A percentile compares a stretch with the other conserved stretches of the same genome.
These are phyloP conservation scores for Pluteus cervinus DNA, from an alignment of 768 basidiomycete genomes.

Conservation along the genomic window DNA sequence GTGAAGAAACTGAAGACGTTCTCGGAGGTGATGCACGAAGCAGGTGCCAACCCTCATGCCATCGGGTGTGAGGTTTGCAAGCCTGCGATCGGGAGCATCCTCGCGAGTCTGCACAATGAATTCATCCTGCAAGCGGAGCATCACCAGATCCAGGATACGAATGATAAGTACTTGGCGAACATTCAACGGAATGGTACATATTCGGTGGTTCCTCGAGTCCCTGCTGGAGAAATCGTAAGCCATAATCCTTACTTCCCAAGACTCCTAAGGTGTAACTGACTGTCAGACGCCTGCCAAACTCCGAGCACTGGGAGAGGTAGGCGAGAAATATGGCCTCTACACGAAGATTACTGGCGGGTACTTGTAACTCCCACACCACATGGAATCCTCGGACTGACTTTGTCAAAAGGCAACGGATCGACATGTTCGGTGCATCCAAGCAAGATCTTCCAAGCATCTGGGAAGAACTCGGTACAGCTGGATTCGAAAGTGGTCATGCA, in stretches of 20 bases:
- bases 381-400: too few relatives aligned
- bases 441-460: conserved; percentile 63
- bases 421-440: conserved; percentile 67
- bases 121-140: conserved; percentile 57
- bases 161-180: conserved; percentile 65
- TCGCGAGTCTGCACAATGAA: conserved; percentile 52
- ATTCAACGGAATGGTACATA: conserved; percentile 70
- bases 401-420: conserved; percentile 64
- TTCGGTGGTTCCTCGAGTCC: conserved; percentile 65
- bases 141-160: conserved; percentile 68
- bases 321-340: conserved; percentile 62
- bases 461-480: conserved; percentile 57
- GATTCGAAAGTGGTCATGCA: conserved; percentile 73
- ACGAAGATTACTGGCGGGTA: conserved; percentile 34
- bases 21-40: conserved; percentile 41
- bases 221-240: conserved; percentile 58
- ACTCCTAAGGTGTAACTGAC: too few relatives aligned
- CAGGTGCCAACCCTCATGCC: conserved; percentile 39
- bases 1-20: conserved; percentile 58
- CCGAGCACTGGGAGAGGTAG: conserved; percentile 57
- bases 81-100: conserved; percentile 54
- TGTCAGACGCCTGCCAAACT: conserved; percentile 63
- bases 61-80: conserved; percentile 74
- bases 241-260: too few relatives aligned
- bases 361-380: too few relatives aligned